A percentile compares a stretch with the other conserved stretches of the same genome.
Conservation (phyloP, 176 grass and related monocot genomes). For the Rhipidocladum racemiflorum region DNA sequence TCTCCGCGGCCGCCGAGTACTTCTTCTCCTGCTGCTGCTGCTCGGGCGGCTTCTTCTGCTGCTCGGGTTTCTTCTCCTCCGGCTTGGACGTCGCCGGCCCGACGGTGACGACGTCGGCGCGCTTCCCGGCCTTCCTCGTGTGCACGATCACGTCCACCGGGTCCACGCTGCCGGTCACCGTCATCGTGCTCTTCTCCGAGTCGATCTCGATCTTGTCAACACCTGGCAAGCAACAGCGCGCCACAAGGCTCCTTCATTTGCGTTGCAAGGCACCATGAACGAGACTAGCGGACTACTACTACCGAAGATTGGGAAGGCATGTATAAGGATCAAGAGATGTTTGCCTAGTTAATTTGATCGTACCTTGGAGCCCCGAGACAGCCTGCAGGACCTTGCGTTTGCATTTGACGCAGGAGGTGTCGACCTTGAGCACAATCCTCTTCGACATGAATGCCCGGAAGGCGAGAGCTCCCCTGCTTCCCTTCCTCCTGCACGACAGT, state of each 20-base stretch:
- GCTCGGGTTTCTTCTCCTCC: conserved; percentile 40
- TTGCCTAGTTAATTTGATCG: background rate
- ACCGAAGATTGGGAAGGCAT: too few species aligned
- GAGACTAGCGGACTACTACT: too few species aligned
- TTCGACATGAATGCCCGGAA: conserved; percentile 36
- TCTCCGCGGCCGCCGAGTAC: background rate
- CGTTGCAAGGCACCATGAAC: too few species aligned
- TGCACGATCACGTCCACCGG: conserved; percentile 61
- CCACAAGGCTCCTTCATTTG: background rate
- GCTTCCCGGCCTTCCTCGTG: conserved; percentile 55
- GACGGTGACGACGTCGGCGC: conserved; percentile 47
- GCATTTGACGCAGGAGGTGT: conserved; percentile 58
- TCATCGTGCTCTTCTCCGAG: conserved; percentile 58
- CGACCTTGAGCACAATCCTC: conserved; percentile 53
- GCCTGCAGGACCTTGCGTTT: conserved; percentile 72
- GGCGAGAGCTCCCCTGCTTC: background rate
- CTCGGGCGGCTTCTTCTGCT: conserved; percentile 11
- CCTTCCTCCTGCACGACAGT: background rate
- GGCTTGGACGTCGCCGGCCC: conserved; percentile 53
- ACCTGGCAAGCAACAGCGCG: conserved; percentile 15
- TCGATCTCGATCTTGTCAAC: conserved; percentile 78
- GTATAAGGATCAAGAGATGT: background rate
- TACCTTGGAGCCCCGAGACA: conserved; percentile 64
- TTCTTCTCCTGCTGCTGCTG: conserved; percentile 13
- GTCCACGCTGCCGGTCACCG: conserved; percentile 59